Evolutionary conservation across 352 stramenopile species (phyloP), one percentile per base, ranked within the genome.

Genomic region (Pythium volutum): DNA sequence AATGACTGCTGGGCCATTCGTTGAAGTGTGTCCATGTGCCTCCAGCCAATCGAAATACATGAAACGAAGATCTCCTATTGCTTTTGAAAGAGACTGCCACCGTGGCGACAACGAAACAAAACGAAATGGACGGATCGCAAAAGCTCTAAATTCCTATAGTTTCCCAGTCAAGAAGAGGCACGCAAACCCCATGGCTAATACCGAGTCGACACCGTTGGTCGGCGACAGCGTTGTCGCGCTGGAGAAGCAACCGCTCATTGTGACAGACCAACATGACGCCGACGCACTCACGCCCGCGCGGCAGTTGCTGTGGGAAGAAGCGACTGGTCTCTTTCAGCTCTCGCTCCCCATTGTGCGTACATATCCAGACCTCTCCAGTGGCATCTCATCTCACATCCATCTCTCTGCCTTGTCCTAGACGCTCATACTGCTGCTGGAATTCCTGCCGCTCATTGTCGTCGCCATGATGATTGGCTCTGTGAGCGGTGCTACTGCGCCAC

Each of bases 401-500:
- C 27, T 54, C 4, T 10, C 26, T 8, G 47, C 2, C 20, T 3
- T 33, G 14, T 39, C 20, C 27, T 41, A 76, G 70, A 81, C 84
- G 62, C 47, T 86, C 18, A 65, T 66, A 2, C 54, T 75, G 23
- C 50, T 80, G 55, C 65, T 88, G 27, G 76, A 88, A 55, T 73
- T 81, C 41, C 52, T 84, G 8, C 76, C 79, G 14, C 69, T 75
- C 26, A 62, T 77, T 66, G 55, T 71, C n/a, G 58, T 83, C 25
- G 73, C 67, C 31, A 85, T 87, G 57, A 85, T 89, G 77, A 71
- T 87, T 33, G 79, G 79, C n/a, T 71, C 82, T 62, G 73, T 70
- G 41, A 69, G 69, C 58, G 56, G 66, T 12, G 67, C 67, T 11
- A 47, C 63, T 33, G 84, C 76, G 50, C 80, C 73, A 1, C 54